Conservation (phyloP, 768 basidiomycete genomes). For the Hygrophorus pudorinus region DNA sequence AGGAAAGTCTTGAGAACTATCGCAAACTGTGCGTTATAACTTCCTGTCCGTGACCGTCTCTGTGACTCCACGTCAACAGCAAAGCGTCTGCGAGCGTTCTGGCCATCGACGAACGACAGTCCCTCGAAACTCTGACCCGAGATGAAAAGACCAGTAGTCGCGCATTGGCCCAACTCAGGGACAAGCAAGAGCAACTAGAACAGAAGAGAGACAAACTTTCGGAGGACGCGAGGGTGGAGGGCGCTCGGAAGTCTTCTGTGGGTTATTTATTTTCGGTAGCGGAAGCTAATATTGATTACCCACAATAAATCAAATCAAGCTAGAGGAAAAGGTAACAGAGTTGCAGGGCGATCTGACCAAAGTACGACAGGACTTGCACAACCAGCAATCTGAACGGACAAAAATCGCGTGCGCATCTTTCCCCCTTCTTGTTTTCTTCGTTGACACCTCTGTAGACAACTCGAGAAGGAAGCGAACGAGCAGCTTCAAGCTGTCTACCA, state of each 20-base stretch:
- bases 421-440: background rate
- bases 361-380: slow-evolving; percentile 72
- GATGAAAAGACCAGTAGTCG: slow-evolving; percentile 72
- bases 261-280: slow-evolving; percentile 5
- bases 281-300: too few species aligned
- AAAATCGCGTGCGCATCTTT: slow-evolving; percentile 55
- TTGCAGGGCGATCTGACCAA: slow-evolving; percentile 53
- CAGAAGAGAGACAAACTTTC: slow-evolving; percentile 45
- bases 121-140: slow-evolving; percentile 67
- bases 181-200: slow-evolving; percentile 57
- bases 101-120: slow-evolving; percentile 81
- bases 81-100: slow-evolving; percentile 72
- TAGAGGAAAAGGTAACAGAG: slow-evolving; percentile 48
- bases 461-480: slow-evolving; percentile 88
- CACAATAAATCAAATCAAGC: slow-evolving; percentile 22
- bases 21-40: slow-evolving; percentile 52
- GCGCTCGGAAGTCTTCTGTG: slow-evolving; percentile 51
- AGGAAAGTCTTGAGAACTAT: slow-evolving; percentile 84
- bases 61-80: slow-evolving; percentile 26
- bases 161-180: slow-evolving; percentile 51
- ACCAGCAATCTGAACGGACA: slow-evolving; percentile 73
- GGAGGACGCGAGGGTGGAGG: slow-evolving; percentile 42
- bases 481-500: slow-evolving; percentile 75
- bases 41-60: background rate
- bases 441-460: slow-evolving; percentile 42